Conservation (phyloP, 805 yeast species). For the Ogataea zsoltii region DNA sequence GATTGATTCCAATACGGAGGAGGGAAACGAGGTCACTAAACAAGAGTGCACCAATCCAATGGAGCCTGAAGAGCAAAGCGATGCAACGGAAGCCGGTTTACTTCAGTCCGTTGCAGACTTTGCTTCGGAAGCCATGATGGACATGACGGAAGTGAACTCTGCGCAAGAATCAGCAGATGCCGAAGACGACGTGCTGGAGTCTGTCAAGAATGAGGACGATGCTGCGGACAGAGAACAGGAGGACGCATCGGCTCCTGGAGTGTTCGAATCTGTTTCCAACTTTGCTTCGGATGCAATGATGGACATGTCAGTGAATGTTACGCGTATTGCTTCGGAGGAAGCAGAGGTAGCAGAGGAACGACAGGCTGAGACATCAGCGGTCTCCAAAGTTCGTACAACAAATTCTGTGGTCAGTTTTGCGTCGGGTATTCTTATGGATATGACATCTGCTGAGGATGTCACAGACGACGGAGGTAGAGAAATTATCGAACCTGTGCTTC, state of each 20-base stretch:
- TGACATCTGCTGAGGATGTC: not conserved
- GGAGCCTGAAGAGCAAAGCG: not conserved
- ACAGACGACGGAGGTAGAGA: not conserved
- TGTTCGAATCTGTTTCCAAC: slow-evolving; percentile 2
- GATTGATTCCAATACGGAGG: not conserved
- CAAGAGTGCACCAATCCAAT: not conserved
- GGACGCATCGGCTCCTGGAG: not conserved
- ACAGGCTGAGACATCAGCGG: not conserved
- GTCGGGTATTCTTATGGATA: slow-evolving; percentile 3
- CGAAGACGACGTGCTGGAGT: not conserved
- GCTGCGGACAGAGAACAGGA: not conserved
- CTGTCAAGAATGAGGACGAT: not conserved
- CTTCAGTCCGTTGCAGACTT: slow-evolving; percentile 9
- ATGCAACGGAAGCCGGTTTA: not conserved
- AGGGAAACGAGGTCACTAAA: not conserved
- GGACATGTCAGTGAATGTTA: slow-evolving; percentile 6
- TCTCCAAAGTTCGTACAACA: not conserved
- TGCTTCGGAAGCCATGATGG: slow-evolving; percentile 17
- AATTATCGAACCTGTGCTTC: not conserved
- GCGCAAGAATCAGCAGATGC: not conserved
- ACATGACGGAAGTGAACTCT: slow-evolving; percentile 11
- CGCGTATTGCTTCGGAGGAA: slow-evolving; percentile 1
- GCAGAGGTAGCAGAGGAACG: not conserved
- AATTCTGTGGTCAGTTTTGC: slow-evolving; percentile 2
- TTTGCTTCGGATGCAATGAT: slow-evolving; percentile 13